Evolutionary conservation across 768 basidiomycete genomes (phyloP).

Genomic region (Auricularia heimuer): DNA sequence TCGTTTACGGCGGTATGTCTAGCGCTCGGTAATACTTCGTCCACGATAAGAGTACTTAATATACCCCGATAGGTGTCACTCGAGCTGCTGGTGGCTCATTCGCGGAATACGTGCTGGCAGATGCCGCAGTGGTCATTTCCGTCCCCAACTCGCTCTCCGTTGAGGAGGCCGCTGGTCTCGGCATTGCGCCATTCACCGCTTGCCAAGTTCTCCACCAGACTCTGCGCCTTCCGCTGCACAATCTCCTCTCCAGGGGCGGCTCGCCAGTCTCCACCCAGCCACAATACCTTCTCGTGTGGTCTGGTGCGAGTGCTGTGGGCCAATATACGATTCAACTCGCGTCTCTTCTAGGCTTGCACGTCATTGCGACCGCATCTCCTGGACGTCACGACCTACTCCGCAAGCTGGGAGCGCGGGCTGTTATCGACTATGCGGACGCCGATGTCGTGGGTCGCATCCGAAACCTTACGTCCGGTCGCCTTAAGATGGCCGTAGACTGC

Average conservation of each 20-base stretch:
- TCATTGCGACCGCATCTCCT: constrained; percentile 34
- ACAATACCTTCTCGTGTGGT: neutral
- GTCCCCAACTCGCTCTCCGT: constrained; percentile 10
- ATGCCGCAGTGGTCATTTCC: constrained; percentile 4
- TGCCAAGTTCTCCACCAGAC: constrained; percentile 9
- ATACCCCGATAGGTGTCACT: too few species aligned
- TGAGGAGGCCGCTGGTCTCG: constrained; percentile 12
- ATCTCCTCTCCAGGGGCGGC: neutral
- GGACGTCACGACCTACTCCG: constrained; percentile 30
- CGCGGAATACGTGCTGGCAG: constrained; percentile 1
- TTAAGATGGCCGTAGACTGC: constrained; percentile 28
- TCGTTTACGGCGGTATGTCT: neutral
- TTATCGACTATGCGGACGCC: constrained; percentile 32
- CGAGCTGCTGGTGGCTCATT: constrained; percentile 1
- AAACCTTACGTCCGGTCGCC: constrained; percentile 23
- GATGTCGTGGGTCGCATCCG: constrained; percentile 27
- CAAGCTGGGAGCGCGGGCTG: constrained; percentile 30
- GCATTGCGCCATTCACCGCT: constrained; percentile 10
- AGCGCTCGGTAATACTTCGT: neutral
- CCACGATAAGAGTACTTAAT: too few species aligned
- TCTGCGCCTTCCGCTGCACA: constrained; percentile 8
- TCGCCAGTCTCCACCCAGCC: neutral
- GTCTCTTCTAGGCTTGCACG: too few species aligned
- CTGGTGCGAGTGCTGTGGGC: neutral
- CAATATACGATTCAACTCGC: too few species aligned